Base-by-base conservation (phyloP, 2,329 filamentous ascomycete genomes). In the Raffaelea ambrosiae region DNA sequence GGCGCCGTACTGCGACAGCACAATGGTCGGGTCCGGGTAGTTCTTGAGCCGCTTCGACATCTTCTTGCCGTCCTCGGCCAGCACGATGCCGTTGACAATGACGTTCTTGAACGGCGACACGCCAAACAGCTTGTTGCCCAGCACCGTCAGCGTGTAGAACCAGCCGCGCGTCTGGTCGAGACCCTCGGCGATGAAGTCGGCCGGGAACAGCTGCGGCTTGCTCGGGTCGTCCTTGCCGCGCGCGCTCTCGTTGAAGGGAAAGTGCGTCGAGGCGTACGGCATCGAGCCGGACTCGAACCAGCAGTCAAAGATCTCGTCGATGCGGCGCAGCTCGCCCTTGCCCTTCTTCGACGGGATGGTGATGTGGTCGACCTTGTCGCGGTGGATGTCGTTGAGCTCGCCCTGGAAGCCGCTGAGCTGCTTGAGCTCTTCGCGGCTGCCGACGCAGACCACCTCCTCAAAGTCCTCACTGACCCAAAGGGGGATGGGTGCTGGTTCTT, bases 1-100 rank as follows among this genome's bases (percentile, higher is more conserved):
- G 2, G 89, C 90, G 19, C 91, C 91, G 62, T 95, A 95, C 60
- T 85, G 85, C 49, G 85, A 70, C 76, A 96, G 93, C 55, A 97
- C 80, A 45, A 88, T 70, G 48, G 72, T 72, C 11, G 91, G 91
- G 59, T 95, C 89, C 0, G 91, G 91, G 65, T 95, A 97, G 67
- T 97, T 97, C 71, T 96, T 94, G 49, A 95, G 73, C 47, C 91
- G 81, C 69, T 97, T 97, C 7, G 89, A 95, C 91, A 97, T 97
- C 74, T 97, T 97, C 74, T 95, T 96, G 48, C 91, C 91, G 66
- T 82, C 74, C 52, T 70, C 68, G 3, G 67, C 64, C 31, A 82
- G 67, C 58, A 85, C 64, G 18, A 81, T 50, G 16, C 63, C 69
- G 53, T 80, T 78, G 18, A 80, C 65, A 38, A 79, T 79, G 36